Evolutionary conservation across 2,329 filamentous ascomycete genomes (phyloP).

Genomic region (Chaetomiaceae sp.): DNA sequence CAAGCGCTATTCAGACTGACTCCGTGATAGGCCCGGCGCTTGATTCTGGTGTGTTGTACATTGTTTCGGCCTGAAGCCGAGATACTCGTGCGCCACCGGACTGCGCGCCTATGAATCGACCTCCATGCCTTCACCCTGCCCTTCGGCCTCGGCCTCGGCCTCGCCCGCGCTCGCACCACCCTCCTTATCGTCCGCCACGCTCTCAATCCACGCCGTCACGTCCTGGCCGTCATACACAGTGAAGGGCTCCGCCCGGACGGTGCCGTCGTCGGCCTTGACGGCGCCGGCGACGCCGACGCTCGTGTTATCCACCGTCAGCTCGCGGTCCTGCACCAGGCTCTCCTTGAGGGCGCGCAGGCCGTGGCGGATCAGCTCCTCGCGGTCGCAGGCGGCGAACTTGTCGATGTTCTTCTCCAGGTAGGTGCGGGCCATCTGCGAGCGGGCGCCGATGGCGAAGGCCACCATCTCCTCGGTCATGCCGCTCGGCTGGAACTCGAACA

Average conservation of each 20-base stretch:
- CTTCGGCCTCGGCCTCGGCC: no score
- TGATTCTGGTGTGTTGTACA: slow-evolving; percentile 6
- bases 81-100: neutral
- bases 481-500: slow-evolving; percentile 96
- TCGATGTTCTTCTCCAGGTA: slow-evolving; percentile 93
- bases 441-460: slow-evolving; percentile 90
- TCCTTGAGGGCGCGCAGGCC: slow-evolving; percentile 89
- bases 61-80: neutral
- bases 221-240: slow-evolving; percentile 87
- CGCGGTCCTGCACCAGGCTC: slow-evolving; percentile 92
- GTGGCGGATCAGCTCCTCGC: slow-evolving; percentile 86
- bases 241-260: slow-evolving; percentile 67
- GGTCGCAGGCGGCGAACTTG: slow-evolving; percentile 65
- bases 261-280: slow-evolving; percentile 40
- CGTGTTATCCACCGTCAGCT: slow-evolving; percentile 94
- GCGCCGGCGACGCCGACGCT: slow-evolving; percentile 79
- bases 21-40: no score
- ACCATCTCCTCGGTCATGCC: slow-evolving; percentile 97
- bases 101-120: slow-evolving; percentile 26
- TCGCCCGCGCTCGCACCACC: slow-evolving; percentile 34
- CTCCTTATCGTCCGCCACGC: slow-evolving; percentile 53
- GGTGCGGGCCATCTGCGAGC: slow-evolving; percentile 95
- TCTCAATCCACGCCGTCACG: slow-evolving; percentile 79
- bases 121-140: slow-evolving; percentile 29
- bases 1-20: neutral